Evolutionary conservation across 257 asterid species (phyloP).

Genomic region (Rauvolfia tetraphylla): DNA sequence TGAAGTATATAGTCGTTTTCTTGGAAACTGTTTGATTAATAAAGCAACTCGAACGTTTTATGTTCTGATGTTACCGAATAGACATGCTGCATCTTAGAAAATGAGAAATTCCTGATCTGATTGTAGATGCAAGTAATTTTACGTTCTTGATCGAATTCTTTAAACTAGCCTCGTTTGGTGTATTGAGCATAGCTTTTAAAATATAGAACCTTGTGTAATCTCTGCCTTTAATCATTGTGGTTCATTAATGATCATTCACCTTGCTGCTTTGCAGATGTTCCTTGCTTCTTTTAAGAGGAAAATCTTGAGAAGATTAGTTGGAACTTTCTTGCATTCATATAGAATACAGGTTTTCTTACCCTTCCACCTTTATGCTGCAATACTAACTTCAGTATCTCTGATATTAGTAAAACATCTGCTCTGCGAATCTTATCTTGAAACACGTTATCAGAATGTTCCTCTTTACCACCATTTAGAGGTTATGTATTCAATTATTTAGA

Average conservation of each 20-base stretch:
- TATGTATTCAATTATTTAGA: not conserved
- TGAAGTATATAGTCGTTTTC: not conserved
- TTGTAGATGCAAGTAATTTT: too few relatives aligned
- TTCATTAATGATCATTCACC: not conserved
- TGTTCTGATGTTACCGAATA: not conserved
- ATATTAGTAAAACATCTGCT: not conserved
- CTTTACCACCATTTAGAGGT: too few relatives aligned
- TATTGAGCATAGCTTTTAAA: too few relatives aligned
- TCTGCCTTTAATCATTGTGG: not conserved
- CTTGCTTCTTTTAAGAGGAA: not conserved
- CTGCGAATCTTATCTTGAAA: not conserved
- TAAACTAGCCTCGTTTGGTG: too few relatives aligned
- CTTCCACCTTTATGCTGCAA: not conserved
- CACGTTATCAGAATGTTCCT: not conserved
- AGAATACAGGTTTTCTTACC: not conserved
- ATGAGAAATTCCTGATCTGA: not conserved
- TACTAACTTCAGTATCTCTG: not conserved
- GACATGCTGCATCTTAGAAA: not conserved
- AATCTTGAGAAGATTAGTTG: not conserved
- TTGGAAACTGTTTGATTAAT: not conserved
- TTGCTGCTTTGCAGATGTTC: not conserved
- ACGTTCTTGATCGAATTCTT: too few relatives aligned
- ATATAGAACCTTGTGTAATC: not conserved
- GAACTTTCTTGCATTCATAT: not conserved
- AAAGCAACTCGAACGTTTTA: not conserved